Conservation (phyloP, 768 basidiomycete species). For the Paxillus involutus region DNA sequence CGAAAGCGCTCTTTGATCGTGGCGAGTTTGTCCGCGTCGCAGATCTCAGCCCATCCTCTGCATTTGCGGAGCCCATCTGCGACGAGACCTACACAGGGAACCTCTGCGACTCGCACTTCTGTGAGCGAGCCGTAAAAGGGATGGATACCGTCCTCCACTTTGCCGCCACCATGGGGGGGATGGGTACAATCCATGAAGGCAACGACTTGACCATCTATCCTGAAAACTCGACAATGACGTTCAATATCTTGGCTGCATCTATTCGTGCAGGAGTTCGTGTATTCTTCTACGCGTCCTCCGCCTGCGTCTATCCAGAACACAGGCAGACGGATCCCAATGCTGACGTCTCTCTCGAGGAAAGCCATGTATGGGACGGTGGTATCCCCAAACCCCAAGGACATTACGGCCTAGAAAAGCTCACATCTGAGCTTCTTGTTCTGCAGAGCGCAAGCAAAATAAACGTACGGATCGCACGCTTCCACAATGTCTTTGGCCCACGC, state of each 20-base stretch:
- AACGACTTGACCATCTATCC: slow-evolving; percentile 52
- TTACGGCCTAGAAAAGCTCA: slow-evolving; percentile 60
- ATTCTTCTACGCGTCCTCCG: slow-evolving; percentile 59
- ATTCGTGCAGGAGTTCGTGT: slow-evolving; percentile 36
- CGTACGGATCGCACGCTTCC: slow-evolving; percentile 53
- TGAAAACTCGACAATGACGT: slow-evolving; percentile 50
- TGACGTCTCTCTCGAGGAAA: slow-evolving; percentile 47
- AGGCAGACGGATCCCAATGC: slow-evolving; percentile 34
- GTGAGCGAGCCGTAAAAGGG: slow-evolving; percentile 36
- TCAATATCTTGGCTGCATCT: slow-evolving; percentile 44
- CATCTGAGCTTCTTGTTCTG: slow-evolving; percentile 45
- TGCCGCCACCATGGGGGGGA: slow-evolving; percentile 64
- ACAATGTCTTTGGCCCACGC: slow-evolving; percentile 58
- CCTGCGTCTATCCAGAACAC: slow-evolving; percentile 53
- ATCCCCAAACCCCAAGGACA: slow-evolving; percentile 50
- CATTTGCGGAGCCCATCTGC: slow-evolving; percentile 22
- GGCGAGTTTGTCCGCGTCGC: slow-evolving; percentile 42
- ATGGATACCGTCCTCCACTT: slow-evolving; percentile 52
- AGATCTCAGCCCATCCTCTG: slow-evolving; percentile 35
- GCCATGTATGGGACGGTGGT: slow-evolving; percentile 39
- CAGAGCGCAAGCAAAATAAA: slow-evolving; percentile 33
- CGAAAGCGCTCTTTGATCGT: slow-evolving; percentile 32
- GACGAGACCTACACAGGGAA: slow-evolving; percentile 44
- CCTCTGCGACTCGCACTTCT: slow-evolving; percentile 43
- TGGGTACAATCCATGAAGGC: slow-evolving; percentile 55